These are phyloP conservation scores for Mayamaea pseudoterrestris DNA, from an alignment of 108 stramenopile genomes.

Conservation along the genomic window DNA sequence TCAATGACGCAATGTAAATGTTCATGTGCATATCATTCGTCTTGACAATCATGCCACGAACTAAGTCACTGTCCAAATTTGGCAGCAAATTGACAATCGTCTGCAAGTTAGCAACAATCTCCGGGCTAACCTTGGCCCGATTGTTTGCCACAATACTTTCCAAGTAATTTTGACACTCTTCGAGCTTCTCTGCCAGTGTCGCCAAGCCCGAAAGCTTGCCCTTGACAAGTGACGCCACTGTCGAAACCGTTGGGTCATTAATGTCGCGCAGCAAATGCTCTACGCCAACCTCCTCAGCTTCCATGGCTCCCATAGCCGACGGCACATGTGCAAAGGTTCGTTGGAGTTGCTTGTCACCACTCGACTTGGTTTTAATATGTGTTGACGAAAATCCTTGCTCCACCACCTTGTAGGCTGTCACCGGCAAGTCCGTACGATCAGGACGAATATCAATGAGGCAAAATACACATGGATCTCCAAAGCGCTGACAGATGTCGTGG, in stretches of 20 bases:
- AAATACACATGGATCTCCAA: constrained; percentile 84
- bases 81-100: constrained; percentile 94
- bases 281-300: constrained; percentile 98
- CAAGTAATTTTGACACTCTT: constrained; percentile 90
- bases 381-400: constrained; percentile 60
- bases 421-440: constrained; percentile 84
- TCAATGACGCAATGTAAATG: constrained; percentile 76
- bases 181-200: constrained; percentile 80
- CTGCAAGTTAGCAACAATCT: constrained; percentile 91
- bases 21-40: constrained; percentile 98
- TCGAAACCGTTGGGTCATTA: constrained; percentile 96
- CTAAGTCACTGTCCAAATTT: constrained; percentile 92
- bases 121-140: constrained; percentile 54
- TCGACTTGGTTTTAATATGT: no score
- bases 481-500: constrained; percentile 69
- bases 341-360: constrained; percentile 28
- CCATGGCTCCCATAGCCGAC: constrained; percentile 81
- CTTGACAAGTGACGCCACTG: constrained; percentile 87
- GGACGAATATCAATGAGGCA: constrained; percentile 97
- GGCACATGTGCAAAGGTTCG: constrained; percentile 92
- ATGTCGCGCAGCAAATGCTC: constrained; percentile 98
- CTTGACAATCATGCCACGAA: constrained; percentile 83
- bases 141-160: constrained; percentile 61
- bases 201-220: constrained; percentile 87
- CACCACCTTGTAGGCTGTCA: constrained; percentile 89